phyloP scores from a whole-genome alignment of 352 stramenopile genomes.

The Pythium dissotocum region DNA sequence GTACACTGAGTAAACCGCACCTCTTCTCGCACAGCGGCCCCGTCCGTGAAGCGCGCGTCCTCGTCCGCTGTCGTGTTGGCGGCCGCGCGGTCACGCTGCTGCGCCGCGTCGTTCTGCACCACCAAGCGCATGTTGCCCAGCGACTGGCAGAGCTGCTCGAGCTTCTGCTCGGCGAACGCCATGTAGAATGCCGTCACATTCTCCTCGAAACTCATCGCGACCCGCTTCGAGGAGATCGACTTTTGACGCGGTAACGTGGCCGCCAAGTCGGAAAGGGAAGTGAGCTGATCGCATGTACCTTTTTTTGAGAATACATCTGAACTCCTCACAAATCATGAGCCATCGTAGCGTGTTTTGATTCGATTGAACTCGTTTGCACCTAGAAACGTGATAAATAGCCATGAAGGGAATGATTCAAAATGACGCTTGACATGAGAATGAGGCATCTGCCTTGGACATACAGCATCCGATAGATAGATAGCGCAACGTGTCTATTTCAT shows the following conservation, averaged over 20 bases:
- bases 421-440: too few relatives aligned
- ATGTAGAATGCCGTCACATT: constrained; percentile 83
- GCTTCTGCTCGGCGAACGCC: constrained; percentile 70
- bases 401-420: not conserved
- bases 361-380: not conserved
- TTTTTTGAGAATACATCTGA: constrained; percentile 2
- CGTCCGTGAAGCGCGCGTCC: constrained; percentile 10
- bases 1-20: constrained; percentile 13
- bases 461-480: not conserved
- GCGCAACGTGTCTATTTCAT: not conserved
- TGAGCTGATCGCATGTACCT: not conserved
- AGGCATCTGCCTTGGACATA: not conserved
- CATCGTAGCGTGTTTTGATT: not conserved
- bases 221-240: not conserved
- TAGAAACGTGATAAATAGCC: not conserved
- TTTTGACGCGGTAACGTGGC: not conserved
- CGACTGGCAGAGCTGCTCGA: constrained; percentile 66
- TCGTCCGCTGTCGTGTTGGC: constrained; percentile 20
- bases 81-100: constrained; percentile 26
- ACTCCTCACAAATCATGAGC: not conserved
- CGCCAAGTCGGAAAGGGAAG: not conserved
- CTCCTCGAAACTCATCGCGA: constrained; percentile 72
- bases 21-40: constrained; percentile 60
- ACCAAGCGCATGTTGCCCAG: constrained; percentile 56
- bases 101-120: constrained; percentile 34